phyloP scores from a whole-genome alignment of 768 basidiomycete species.

The Panus rudis region DNA sequence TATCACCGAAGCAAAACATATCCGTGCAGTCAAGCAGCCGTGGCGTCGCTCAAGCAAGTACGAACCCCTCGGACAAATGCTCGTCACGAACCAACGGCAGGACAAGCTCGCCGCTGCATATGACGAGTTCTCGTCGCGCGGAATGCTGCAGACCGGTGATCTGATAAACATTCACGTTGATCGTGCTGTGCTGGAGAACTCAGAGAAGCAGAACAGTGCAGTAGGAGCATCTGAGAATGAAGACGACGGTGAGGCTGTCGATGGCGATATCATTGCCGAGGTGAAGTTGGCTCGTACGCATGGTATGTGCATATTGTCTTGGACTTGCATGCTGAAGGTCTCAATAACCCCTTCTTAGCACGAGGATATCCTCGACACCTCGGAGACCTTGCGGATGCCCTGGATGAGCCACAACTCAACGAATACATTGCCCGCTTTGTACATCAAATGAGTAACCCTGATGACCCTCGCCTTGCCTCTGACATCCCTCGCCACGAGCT shows the following conservation, averaged over 20 bases:
- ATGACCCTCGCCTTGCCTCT: too few relatives aligned
- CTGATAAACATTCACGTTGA: not conserved
- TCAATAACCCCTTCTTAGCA: not conserved
- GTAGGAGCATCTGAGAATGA: constrained; percentile 1
- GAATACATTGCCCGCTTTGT: not conserved
- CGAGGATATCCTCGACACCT: constrained; percentile 1
- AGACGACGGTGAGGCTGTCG: constrained; percentile 1
- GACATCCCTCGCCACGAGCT: too few relatives aligned
- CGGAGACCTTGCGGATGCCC: not conserved
- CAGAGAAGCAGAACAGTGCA: not conserved
- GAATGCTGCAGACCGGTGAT: constrained; percentile 1
- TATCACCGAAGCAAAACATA: constrained; percentile 11
- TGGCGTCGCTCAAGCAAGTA: constrained; percentile 10
- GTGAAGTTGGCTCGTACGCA: not conserved
- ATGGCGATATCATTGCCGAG: constrained; percentile 1
- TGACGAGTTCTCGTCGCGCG: constrained; percentile 7
- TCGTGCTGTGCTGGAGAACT: not conserved
- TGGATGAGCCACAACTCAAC: not conserved
- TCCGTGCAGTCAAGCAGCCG: constrained; percentile 11
- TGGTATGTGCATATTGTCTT: not conserved
- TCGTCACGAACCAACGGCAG: constrained; percentile 5
- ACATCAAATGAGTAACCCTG: too few relatives aligned
- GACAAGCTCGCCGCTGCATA: constrained; percentile 7
- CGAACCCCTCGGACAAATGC: constrained; percentile 9
- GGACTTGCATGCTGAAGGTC: too few relatives aligned